phyloP scores from a whole-genome alignment of 2,329 filamentous ascomycete genomes.

The Balansia obtecta region DNA sequence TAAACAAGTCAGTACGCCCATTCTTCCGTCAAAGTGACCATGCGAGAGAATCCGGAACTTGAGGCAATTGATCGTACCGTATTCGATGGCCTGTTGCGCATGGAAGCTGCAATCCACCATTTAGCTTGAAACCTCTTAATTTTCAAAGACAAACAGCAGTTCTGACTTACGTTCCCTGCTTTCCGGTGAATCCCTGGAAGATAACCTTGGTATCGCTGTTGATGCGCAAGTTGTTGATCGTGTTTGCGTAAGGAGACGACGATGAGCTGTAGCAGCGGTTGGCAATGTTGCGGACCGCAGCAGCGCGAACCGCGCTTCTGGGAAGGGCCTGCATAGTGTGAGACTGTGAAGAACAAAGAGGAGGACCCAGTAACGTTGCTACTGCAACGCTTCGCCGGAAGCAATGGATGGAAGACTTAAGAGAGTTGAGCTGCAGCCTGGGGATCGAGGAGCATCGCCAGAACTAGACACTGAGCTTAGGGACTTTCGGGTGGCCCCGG shows the following conservation, averaged over 20 bases:
- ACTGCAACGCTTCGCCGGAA: conserved; percentile 10
- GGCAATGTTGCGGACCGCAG: conserved; percentile 50
- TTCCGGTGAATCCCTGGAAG: conserved; percentile 95
- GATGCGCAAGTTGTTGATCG: conserved; percentile 80
- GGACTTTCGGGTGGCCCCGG: conserved; percentile 11
- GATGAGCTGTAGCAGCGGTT: conserved; percentile 52
- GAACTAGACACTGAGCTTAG: conserved; percentile 5
- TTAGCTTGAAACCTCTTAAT: conserved; percentile 6
- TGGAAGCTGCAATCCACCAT: conserved; percentile 59
- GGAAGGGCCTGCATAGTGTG: conserved; percentile 73
- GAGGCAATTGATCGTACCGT: conserved; percentile 50
- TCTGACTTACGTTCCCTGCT: conserved; percentile 74
- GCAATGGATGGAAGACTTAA: conserved; percentile 12
- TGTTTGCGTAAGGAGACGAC: conserved; percentile 57
- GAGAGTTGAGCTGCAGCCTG: conserved; percentile 9
- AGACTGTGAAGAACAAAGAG: conserved; percentile 7
- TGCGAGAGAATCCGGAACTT: neutral
- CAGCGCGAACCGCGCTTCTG: conserved; percentile 54
- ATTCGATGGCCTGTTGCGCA: conserved; percentile 94
- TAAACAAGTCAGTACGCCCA: conserved; percentile 12
- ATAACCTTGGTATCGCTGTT: conserved; percentile 88
- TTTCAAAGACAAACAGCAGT: neutral
- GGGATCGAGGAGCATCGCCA: conserved; percentile 8
- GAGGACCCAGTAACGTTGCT: conserved; percentile 7
- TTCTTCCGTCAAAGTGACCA: neutral